Percentiles rank a stretch among this genome's conserved stretches.
These are phyloP conservation scores for Penicillium palitans DNA, from an alignment of 2,329 filamentous ascomycete genomes.

Conservation along the genomic window DNA sequence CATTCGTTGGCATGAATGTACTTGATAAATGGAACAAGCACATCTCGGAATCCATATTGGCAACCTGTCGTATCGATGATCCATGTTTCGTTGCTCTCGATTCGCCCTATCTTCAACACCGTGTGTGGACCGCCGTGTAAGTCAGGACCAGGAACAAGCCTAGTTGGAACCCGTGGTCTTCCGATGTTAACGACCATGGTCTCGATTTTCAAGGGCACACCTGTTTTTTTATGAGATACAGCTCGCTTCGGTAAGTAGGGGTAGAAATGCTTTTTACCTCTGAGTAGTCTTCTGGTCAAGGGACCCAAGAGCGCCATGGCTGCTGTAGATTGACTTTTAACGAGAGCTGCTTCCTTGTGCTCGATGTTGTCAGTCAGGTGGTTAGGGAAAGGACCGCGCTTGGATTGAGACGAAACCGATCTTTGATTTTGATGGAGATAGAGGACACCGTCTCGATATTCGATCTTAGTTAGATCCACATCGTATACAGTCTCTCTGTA, in stretches of 20 bases:
- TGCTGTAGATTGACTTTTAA: not conserved
- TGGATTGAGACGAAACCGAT: not conserved
- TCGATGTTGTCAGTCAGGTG: not conserved
- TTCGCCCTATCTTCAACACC: not conserved
- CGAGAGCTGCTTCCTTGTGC: not conserved
- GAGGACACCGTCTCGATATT: not conserved
- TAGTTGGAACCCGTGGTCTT: not conserved
- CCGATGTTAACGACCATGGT: not conserved
- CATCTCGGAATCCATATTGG: not conserved
- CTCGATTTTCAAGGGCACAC: not conserved
- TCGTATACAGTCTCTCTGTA: constrained; percentile 1
- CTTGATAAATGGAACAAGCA: not conserved
- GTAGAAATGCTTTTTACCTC: not conserved
- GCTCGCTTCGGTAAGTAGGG: not conserved
- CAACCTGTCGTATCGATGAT: not conserved
- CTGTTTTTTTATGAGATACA: not conserved
- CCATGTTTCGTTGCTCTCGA: not conserved
- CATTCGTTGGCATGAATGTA: not conserved
- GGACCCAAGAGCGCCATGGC: not conserved
- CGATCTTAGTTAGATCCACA: not conserved
- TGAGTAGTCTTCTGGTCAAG: not conserved
- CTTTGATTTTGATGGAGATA: not conserved
- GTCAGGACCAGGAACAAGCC: not conserved
- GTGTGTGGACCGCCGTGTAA: not conserved
- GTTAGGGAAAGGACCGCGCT: not conserved